Evolutionary conservation across 2,329 filamentous ascomycete genomes (phyloP).

Genomic region (Macrophomina tecta): DNA sequence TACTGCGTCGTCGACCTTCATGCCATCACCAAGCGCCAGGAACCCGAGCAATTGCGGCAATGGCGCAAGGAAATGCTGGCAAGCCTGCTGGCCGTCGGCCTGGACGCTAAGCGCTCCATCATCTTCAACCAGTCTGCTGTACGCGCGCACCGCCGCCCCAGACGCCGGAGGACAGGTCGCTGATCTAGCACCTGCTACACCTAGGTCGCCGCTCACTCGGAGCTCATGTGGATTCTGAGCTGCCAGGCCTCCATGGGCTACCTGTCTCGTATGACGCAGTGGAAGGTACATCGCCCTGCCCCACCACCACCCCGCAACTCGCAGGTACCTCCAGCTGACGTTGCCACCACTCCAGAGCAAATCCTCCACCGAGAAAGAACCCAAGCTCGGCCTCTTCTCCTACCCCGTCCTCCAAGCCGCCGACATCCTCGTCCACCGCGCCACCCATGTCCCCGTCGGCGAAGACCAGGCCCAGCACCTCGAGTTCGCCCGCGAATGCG

Average conservation of each 20-base stretch:
- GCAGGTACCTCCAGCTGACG: neutral
- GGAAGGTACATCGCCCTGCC: slow-evolving; percentile 73
- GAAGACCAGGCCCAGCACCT: slow-evolving; percentile 94
- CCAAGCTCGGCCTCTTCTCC: slow-evolving; percentile 91
- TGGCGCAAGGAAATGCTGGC: slow-evolving; percentile 79
- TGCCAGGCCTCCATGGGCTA: slow-evolving; percentile 92
- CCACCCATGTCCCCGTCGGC: slow-evolving; percentile 96
- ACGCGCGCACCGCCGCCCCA: slow-evolving; percentile 37
- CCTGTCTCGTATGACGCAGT: slow-evolving; percentile 98
- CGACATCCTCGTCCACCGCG: slow-evolving; percentile 86
- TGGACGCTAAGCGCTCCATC: slow-evolving; percentile 76
- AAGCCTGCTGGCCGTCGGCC: slow-evolving; percentile 79
- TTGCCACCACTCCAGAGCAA: slow-evolving; percentile 66
- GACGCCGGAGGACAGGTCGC: neutral
- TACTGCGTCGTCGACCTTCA: slow-evolving; percentile 94
- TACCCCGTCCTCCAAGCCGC: slow-evolving; percentile 96
- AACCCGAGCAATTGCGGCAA: slow-evolving; percentile 64
- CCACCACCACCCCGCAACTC: neutral
- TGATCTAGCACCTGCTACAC: slow-evolving; percentile 2
- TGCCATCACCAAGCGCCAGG: slow-evolving; percentile 81
- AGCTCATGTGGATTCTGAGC: slow-evolving; percentile 96
- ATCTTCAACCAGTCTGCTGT: slow-evolving; percentile 86
- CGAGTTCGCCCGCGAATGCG: slow-evolving; percentile 88
- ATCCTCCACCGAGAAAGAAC: slow-evolving; percentile 64
- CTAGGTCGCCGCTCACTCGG: slow-evolving; percentile 77